Percentiles rank a stretch among this genome's conserved stretches.
These are phyloP conservation scores for Gynochthodes officinalis DNA, from an alignment of 257 asterid species.

Conservation along the genomic window DNA sequence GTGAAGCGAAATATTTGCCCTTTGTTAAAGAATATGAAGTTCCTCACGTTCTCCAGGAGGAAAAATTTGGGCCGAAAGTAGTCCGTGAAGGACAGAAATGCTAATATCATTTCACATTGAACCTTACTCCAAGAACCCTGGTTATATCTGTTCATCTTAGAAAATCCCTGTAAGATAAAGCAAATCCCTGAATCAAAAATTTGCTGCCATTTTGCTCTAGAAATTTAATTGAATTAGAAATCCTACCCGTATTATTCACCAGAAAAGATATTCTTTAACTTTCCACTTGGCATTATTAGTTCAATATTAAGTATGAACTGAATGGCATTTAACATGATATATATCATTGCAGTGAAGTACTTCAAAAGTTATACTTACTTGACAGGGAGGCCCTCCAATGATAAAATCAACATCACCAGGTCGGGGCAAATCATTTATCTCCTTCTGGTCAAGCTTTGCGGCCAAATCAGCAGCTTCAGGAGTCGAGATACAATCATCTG, in stretches of 20 bases:
- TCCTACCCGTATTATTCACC: not conserved
- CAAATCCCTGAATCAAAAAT: not conserved
- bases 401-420: slow-evolving; percentile 29
- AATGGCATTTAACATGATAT: too few species aligned
- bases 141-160: slow-evolving; percentile 23
- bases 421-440: slow-evolving; percentile 14
- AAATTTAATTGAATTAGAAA: not conserved
- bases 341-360: not conserved
- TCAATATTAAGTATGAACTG: too few species aligned
- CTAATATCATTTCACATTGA: slow-evolving; percentile 22
- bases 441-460: slow-evolving; percentile 12
- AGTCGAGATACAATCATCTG: slow-evolving; percentile 21
- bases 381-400: slow-evolving; percentile 33
- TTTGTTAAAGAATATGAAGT: slow-evolving; percentile 13
- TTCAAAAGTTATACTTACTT: slow-evolving; percentile 10
- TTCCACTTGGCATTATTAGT: too few species aligned
- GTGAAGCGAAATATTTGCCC: slow-evolving; percentile 24
- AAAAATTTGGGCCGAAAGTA: slow-evolving; percentile 22
- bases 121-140: slow-evolving; percentile 21
- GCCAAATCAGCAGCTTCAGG: slow-evolving; percentile 19
- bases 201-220: not conserved
- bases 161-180: slow-evolving; percentile 23
- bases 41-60: slow-evolving; percentile 29
- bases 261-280: too few species aligned
- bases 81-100: slow-evolving; percentile 22